Evolutionary conservation across 495 filamentous ascomycete genomes (phyloP).

Genomic region (Peziza echinospora): DNA sequence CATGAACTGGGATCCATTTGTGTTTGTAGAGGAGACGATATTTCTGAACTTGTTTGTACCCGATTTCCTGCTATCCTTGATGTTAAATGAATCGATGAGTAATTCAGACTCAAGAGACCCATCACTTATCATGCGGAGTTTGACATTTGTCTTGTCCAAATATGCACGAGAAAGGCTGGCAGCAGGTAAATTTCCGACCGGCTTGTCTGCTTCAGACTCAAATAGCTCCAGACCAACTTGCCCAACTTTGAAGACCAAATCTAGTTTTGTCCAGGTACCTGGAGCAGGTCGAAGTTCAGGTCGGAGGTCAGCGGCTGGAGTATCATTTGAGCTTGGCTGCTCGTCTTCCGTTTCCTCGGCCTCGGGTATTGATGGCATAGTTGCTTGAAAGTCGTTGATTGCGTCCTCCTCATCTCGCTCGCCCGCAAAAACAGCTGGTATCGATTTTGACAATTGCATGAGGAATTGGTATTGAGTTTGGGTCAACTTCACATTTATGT

Average conservation of each 20-base stretch:
- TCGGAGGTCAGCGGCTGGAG: constrained; percentile 32
- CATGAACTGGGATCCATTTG: constrained; percentile 92
- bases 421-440: constrained; percentile 65
- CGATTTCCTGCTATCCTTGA: constrained; percentile 62
- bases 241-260: constrained; percentile 75
- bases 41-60: constrained; percentile 91
- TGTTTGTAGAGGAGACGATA: constrained; percentile 93
- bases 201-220: constrained; percentile 46
- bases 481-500: constrained; percentile 73
- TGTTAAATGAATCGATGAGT: constrained; percentile 82
- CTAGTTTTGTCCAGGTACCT: constrained; percentile 77
- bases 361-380: constrained; percentile 25
- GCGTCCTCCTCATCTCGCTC: constrained; percentile 47
- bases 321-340: constrained; percentile 19
- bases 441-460: constrained; percentile 59
- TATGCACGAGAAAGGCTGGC: constrained; percentile 85
- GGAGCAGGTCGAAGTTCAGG: constrained; percentile 41
- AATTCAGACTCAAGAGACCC: constrained; percentile 83
- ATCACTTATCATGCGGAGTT: constrained; percentile 86
- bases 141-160: constrained; percentile 73
- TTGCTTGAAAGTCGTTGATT: constrained; percentile 39
- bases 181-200: constrained; percentile 53
- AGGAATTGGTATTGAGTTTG: constrained; percentile 79
- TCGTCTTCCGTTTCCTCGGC: constrained; percentile 21
- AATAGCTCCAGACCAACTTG: constrained; percentile 77